A percentile compares a stretch with the other conserved stretches of the same genome.
Conservation (phyloP, 148 eudicot species). For the Nyssa sinensis region DNA sequence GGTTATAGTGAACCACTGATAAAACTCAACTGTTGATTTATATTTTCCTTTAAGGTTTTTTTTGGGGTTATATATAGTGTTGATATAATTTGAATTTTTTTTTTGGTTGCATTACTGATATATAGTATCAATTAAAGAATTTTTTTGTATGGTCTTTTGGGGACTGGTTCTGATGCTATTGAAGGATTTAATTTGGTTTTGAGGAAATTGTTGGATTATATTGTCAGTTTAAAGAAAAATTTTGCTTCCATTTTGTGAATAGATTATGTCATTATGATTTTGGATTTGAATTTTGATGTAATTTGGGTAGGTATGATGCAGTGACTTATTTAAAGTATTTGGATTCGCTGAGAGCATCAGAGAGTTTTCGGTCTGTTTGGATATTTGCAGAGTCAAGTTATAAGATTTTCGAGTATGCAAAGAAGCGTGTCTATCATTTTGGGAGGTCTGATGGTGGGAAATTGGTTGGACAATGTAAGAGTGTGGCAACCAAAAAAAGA, state of each 20-base stretch:
- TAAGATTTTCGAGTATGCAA: constrained; percentile 94
- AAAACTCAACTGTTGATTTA: background rate
- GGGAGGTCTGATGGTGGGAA: constrained; percentile 50
- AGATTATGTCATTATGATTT: constrained; percentile 12
- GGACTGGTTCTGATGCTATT: background rate
- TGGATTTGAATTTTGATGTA: constrained; percentile 9
- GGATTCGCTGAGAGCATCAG: constrained; percentile 96
- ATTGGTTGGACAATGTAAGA: constrained; percentile 34
- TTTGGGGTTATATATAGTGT: background rate
- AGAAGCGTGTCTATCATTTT: constrained; percentile 85
- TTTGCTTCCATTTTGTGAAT: constrained; percentile 2
- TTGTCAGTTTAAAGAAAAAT: background rate
- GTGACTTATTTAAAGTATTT: constrained; percentile 96
- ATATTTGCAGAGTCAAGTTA: constrained; percentile 95
- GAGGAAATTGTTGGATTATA: background rate
- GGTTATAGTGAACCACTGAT: background rate
- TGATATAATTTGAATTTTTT: background rate
- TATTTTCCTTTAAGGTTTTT: too few species aligned
- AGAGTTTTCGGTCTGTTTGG: constrained; percentile 99
- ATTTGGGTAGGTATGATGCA: constrained; percentile 83
- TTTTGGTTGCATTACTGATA: too few species aligned
- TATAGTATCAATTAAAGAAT: background rate
- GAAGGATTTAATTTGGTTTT: background rate
- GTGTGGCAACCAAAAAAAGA: constrained; percentile 57
- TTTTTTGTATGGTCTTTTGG: background rate